phyloP scores from a whole-genome alignment of 352 stramenopile genomes.

The Phytophthora sp. region DNA sequence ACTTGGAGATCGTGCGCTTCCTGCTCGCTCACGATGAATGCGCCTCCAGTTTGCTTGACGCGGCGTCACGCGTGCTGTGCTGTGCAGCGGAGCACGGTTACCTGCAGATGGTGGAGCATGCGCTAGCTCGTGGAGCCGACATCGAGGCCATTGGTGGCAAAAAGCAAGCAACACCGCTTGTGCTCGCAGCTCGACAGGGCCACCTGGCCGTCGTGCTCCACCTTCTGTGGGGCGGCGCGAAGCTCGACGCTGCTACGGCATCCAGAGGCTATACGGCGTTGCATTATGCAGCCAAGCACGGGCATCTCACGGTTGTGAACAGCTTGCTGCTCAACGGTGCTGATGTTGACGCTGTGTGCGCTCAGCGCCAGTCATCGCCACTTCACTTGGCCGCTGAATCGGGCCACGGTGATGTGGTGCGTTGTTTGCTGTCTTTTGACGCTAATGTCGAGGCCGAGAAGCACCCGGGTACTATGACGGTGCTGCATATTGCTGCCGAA shows the following conservation, averaged over 20 bases:
- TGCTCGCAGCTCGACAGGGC: conserved; percentile 56
- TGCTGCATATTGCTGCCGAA: conserved; percentile 64
- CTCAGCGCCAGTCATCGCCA: conserved; percentile 40
- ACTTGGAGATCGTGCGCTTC: conserved; percentile 55
- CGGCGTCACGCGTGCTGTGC: conserved; percentile 50
- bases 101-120: conserved; percentile 60
- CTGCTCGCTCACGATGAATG: conserved; percentile 46
- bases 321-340: conserved; percentile 59
- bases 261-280: conserved; percentile 56
- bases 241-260: conserved; percentile 45
- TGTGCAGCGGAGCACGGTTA: conserved; percentile 53
- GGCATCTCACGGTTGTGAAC: conserved; percentile 61
- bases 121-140: conserved; percentile 45
- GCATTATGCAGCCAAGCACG: conserved; percentile 59
- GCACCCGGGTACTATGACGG: conserved; percentile 48
- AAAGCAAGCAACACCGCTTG: conserved; percentile 48
- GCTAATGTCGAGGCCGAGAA: conserved; percentile 56
- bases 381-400: conserved; percentile 60
- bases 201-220: conserved; percentile 57
- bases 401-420: conserved; percentile 57
- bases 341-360: conserved; percentile 52
- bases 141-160: conserved; percentile 43
- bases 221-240: conserved; percentile 52
- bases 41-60: conserved; percentile 42
- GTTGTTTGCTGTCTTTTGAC: conserved; percentile 56